A percentile compares a stretch with the other conserved stretches of the same genome.
phyloP scores from a whole-genome alignment of 805 yeast species.

The Sporopachydermia quercuum region DNA sequence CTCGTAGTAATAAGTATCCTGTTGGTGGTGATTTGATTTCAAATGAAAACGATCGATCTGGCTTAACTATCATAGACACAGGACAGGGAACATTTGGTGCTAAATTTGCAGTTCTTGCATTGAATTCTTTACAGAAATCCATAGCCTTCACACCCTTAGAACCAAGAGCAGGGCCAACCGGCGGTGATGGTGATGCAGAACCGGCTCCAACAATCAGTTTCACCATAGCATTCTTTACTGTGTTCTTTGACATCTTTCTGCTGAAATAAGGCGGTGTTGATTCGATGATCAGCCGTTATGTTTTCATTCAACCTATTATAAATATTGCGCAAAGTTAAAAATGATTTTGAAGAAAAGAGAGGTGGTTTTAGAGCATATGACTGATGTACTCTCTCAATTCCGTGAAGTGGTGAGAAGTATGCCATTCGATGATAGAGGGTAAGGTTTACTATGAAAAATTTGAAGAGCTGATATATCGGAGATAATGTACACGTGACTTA shows the following conservation, averaged over 20 bases:
- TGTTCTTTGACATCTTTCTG: conserved; percentile 17
- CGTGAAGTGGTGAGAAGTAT: too few relatives aligned
- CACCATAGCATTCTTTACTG: conserved; percentile 48
- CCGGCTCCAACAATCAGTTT: conserved; percentile 94
- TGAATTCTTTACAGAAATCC: conserved; percentile 95
- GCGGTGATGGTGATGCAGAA: conserved; percentile 96
- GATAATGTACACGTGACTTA: too few relatives aligned
- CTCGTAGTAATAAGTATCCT: conserved; percentile 68
- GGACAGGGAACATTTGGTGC: conserved; percentile 86
- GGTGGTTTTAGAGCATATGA: too few relatives aligned
- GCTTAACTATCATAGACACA: conserved; percentile 66
- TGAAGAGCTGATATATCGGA: too few relatives aligned
- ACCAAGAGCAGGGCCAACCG: conserved; percentile 97
- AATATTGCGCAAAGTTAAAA: too few relatives aligned
- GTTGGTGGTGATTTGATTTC: conserved; percentile 88
- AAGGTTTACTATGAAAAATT: too few relatives aligned
- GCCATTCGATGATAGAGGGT: too few relatives aligned
- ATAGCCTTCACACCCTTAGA: conserved; percentile 98
- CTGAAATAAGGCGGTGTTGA: neutral
- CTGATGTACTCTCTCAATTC: too few relatives aligned
- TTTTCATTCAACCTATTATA: too few relatives aligned
- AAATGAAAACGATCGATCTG: conserved; percentile 83
- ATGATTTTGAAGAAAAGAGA: too few relatives aligned
- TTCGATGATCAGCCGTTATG: too few relatives aligned
- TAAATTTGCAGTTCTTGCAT: conserved; percentile 85